Evolutionary conservation across 2,329 filamentous ascomycete genomes (phyloP).

Genomic region (Podosphaera aphanis): DNA sequence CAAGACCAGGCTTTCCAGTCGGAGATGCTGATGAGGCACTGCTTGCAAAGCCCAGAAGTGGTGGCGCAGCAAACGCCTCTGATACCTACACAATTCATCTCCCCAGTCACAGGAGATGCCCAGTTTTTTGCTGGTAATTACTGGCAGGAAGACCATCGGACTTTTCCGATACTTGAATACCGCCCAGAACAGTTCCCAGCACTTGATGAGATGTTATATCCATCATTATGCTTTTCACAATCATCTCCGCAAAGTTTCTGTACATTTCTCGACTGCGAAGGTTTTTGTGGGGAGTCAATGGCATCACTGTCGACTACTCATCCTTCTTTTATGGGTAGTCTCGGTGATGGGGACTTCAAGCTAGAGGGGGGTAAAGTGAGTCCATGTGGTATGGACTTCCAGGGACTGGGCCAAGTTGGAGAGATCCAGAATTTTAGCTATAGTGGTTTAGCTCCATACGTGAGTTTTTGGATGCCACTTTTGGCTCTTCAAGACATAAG

Average conservation of each 20-base stretch:
- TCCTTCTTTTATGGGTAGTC: constrained; percentile 38
- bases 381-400: constrained; percentile 42
- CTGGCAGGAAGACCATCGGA: too few relatives aligned
- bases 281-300: not conserved
- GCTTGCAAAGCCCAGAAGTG: constrained; percentile 12
- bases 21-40: constrained; percentile 10
- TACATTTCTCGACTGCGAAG: not conserved
- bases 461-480: not conserved
- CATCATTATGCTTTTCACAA: constrained; percentile 35
- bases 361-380: constrained; percentile 20
- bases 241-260: not conserved
- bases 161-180: not conserved
- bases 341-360: constrained; percentile 16
- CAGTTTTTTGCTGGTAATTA: not conserved
- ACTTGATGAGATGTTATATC: constrained; percentile 38
- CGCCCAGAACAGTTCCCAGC: constrained; percentile 14
- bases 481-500: not conserved
- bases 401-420: constrained; percentile 20
- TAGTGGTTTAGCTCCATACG: not conserved
- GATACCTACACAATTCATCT: not conserved
- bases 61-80: constrained; percentile 17
- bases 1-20: constrained; percentile 15
- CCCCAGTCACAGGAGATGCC: not conserved
- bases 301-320: not conserved
- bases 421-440: not conserved